These are phyloP conservation scores for Boletus edulis DNA, from an alignment of 768 basidiomycete species.

Conservation along the genomic window DNA sequence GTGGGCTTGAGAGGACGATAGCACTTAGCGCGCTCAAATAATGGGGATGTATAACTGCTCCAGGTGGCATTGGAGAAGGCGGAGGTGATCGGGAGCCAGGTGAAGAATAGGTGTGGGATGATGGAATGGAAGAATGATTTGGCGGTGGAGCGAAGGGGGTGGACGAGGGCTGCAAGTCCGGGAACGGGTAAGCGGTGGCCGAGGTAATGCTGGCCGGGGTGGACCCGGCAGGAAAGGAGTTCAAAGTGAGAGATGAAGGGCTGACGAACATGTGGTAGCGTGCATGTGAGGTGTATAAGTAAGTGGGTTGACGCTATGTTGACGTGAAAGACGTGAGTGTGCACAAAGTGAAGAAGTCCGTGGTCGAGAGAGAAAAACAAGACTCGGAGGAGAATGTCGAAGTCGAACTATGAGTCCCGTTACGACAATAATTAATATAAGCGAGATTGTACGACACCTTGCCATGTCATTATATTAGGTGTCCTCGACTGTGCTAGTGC, in stretches of 20 bases:
- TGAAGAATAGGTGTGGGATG: not conserved
- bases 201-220: constrained; percentile 4
- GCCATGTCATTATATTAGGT: constrained; percentile 6
- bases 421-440: constrained; percentile 12
- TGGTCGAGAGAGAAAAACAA: constrained; percentile 12
- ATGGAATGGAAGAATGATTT: constrained; percentile 7
- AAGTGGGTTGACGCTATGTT: constrained; percentile 10
- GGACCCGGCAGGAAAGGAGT: constrained; percentile 10
- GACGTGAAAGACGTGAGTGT: constrained; percentile 26
- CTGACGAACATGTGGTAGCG: constrained; percentile 27
- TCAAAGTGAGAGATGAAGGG: constrained; percentile 20
- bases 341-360: constrained; percentile 12
- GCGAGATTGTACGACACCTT: constrained; percentile 21
- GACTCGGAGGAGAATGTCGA: constrained; percentile 4
- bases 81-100: not conserved
- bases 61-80: constrained; percentile 2
- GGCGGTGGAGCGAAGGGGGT: constrained; percentile 6
- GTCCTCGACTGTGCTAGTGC: constrained; percentile 7
- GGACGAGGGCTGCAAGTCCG: constrained; percentile 19
- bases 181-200: constrained; percentile 10
- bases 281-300: constrained; percentile 28
- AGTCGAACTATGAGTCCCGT: not conserved
- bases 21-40: not conserved
- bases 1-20: not conserved
- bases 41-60: not conserved